A percentile compares a stretch with the other conserved stretches of the same genome.
These are phyloP conservation scores for Gnomoniopsis smithogilvyi DNA, from an alignment of 2,329 filamentous ascomycete genomes.

Conservation along the genomic window DNA sequence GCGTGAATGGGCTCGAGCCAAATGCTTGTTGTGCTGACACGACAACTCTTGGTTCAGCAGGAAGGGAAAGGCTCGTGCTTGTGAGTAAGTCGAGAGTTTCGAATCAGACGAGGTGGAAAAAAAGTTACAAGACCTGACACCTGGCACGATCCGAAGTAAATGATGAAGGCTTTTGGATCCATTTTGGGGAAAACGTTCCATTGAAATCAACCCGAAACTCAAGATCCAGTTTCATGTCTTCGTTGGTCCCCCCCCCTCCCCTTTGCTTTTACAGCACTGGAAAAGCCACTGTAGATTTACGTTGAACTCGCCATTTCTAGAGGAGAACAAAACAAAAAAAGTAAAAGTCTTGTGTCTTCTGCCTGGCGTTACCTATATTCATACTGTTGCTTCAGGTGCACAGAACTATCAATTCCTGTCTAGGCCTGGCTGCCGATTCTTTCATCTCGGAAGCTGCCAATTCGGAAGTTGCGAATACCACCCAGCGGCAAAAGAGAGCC, in stretches of 20 bases:
- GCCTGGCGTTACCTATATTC: no score
- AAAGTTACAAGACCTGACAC: neutral
- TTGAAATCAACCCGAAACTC: conserved; percentile 1
- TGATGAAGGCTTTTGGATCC: neutral
- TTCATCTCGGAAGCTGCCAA: neutral
- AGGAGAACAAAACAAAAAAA: no score
- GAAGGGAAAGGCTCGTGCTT: no score
- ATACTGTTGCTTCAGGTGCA: no score
- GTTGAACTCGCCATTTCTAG: no score
- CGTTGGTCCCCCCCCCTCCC: neutral
- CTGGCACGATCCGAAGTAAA: neutral
- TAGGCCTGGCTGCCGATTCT: neutral
- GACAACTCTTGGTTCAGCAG: no score
- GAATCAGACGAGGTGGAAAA: no score
- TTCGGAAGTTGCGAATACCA: neutral
- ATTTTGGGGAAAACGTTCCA: neutral
- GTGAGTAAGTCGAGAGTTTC: no score
- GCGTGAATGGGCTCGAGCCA: no score
- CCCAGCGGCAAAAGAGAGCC: neutral
- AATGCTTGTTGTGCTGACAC: no score
- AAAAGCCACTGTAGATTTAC: neutral
- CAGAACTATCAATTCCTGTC: neutral
- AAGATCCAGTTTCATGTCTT: neutral
- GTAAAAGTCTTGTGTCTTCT: no score
- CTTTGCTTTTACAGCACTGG: neutral